A percentile compares a stretch with the other conserved stretches of the same genome.
These are phyloP conservation scores for Herpetomonas muscarum DNA, from an alignment of 208 protist species.

Conservation along the genomic window DNA sequence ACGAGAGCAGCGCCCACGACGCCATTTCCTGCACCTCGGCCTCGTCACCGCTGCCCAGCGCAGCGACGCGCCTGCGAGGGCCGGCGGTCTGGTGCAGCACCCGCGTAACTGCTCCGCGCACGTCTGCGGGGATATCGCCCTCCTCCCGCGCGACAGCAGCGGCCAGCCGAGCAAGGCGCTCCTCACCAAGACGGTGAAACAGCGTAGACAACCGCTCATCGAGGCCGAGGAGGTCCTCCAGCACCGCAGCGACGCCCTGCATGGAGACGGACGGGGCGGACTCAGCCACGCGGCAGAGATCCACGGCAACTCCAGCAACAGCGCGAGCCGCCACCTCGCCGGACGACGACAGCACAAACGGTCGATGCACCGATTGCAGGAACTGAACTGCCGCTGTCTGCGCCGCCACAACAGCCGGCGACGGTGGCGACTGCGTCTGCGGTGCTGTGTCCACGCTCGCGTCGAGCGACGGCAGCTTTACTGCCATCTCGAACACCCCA, in stretches of 20 bases:
- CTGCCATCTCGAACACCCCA: no score
- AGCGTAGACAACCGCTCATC: not conserved
- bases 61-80: not conserved
- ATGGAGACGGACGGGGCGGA: not conserved
- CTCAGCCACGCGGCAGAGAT: conserved; percentile 8
- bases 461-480: no score
- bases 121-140: no score
- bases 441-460: no score
- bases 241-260: not conserved
- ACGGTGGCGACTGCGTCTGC: not conserved
- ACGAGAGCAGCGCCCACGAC: not conserved
- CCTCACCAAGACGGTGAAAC: not conserved
- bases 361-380: conserved; percentile 15
- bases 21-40: not conserved
- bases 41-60: not conserved
- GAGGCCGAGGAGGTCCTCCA: not conserved
- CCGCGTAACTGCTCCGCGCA: not conserved
- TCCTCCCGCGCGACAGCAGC: not conserved
- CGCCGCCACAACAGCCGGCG: not conserved
- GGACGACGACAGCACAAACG: conserved; percentile 20
- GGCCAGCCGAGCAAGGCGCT: not conserved
- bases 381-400: conserved; percentile 16
- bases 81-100: conserved; percentile 8
- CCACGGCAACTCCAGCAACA: conserved; percentile 17
- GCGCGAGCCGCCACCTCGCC: conserved; percentile 20